phyloP scores from a whole-genome alignment of 2,329 filamentous ascomycete species.

The Fusarium verticillioides region DNA sequence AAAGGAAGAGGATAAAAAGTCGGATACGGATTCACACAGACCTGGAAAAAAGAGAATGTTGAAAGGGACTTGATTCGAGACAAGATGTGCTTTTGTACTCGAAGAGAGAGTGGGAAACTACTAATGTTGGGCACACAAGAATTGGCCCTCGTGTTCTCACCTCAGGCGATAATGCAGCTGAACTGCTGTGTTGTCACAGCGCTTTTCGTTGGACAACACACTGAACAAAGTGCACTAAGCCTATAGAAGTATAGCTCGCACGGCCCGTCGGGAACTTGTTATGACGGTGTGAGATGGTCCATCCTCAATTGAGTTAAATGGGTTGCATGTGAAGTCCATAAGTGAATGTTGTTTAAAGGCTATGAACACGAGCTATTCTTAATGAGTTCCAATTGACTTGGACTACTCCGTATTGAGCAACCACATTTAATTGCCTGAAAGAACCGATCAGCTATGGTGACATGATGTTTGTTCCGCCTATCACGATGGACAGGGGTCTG shows the following conservation, averaged over 20 bases:
- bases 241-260: not conserved
- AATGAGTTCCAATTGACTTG: not conserved
- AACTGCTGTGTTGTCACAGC: constrained; percentile 36
- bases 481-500: constrained; percentile 2
- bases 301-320: constrained; percentile 1
- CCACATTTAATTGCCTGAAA: not conserved
- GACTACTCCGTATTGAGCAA: not conserved
- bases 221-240: constrained; percentile 8
- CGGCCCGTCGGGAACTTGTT: constrained; percentile 36
- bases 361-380: not conserved
- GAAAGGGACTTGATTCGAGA: not conserved
- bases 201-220: constrained; percentile 15
- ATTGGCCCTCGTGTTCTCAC: constrained; percentile 20
- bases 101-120: not conserved
- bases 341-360: not conserved
- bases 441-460: not conserved
- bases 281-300: constrained; percentile 14
- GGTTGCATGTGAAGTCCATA: not conserved
- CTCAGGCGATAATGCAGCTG: constrained; percentile 23
- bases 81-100: constrained; percentile 2
- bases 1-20: not conserved
- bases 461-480: not conserved
- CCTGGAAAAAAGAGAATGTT: not conserved
- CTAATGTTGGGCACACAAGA: constrained; percentile 21
- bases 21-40: not conserved